phyloP scores from a whole-genome alignment of 2,329 filamentous ascomycete genomes.

The Fusarium sp. region DNA sequence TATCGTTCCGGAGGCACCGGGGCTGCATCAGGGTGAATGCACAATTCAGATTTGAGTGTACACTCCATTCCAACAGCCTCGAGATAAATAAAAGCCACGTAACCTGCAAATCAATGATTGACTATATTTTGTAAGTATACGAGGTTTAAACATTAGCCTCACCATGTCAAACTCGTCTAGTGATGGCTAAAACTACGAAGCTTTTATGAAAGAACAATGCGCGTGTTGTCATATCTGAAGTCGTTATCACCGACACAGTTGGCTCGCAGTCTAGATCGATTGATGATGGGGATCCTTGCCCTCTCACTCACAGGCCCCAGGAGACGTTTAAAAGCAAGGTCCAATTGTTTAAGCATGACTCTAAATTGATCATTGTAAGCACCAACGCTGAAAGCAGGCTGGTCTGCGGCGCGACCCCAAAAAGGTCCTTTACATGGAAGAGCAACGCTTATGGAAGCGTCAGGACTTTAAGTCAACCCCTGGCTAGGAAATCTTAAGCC shows the following conservation, averaged over 20 bases:
- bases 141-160: background rate
- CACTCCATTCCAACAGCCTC: constrained; percentile 13
- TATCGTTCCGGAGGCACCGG: background rate
- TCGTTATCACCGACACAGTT: background rate
- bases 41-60: background rate
- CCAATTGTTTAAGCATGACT: too few species aligned
- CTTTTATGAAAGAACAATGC: too few species aligned
- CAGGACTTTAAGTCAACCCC: constrained; percentile 2
- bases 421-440: too few species aligned
- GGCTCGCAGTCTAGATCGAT: too few species aligned
- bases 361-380: too few species aligned
- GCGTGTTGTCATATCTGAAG: background rate
- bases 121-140: background rate
- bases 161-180: too few species aligned
- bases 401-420: too few species aligned
- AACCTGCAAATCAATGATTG: background rate
- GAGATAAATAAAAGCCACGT: too few species aligned
- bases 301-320: too few species aligned
- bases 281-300: too few species aligned
- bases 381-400: background rate
- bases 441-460: background rate
- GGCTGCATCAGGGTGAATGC: background rate
- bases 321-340: too few species aligned
- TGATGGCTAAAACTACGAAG: too few species aligned
- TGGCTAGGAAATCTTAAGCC: background rate